Base-by-base conservation (phyloP, 345 rosid genomes). In the Linum trigynum region DNA sequence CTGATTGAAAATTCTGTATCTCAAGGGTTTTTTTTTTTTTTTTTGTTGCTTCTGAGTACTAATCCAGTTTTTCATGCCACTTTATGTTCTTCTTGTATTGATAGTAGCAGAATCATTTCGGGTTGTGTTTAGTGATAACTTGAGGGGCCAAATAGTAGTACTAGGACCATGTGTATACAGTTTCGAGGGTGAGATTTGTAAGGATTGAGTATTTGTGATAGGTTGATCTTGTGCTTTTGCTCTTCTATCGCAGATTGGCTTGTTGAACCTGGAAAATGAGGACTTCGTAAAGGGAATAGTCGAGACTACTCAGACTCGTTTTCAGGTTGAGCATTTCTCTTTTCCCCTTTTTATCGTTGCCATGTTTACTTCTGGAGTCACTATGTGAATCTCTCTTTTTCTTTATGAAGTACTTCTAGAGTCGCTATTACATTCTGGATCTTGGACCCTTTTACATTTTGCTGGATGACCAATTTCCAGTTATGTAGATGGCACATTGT, bases 241-340 rank as follows among this genome's bases (percentile, higher is more conserved):
- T 16, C 16, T 53, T 57, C 36, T 23, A 40, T 71, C 39, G 11
- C 68, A 95, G 97, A 78, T 88, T 79, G 97, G 95, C 55, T 76
- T 95, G 72, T 59, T 95, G 82, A 91, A 95, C 84, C 77, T 89
- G 89, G 99, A 91, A 69, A 83, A 95, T 59, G 99, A 95, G 78
- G 96, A 88, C n/a, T 89, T 84, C 36, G 96, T 82, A 38, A 61
- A 55, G 71, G 78, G 73, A 64, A 8, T 89, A 39, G 80, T 89
- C 68, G 90, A 83, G 68, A 79, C 39, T 43, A 75, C 78, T 66
- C 94, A 87, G 66, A 65, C 71, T 65, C 68, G 77, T 71, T 85
- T 95, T 69, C 99, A 95, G 91, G 96, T 88, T 72, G 3, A 37
- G 4, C 16, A 17, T 7, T 57, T 5, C 5, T 23, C 32, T 23